These are phyloP conservation scores for Chaetothyriales sp. DNA, from an alignment of 2,329 filamentous ascomycete genomes.

Conservation along the genomic window DNA sequence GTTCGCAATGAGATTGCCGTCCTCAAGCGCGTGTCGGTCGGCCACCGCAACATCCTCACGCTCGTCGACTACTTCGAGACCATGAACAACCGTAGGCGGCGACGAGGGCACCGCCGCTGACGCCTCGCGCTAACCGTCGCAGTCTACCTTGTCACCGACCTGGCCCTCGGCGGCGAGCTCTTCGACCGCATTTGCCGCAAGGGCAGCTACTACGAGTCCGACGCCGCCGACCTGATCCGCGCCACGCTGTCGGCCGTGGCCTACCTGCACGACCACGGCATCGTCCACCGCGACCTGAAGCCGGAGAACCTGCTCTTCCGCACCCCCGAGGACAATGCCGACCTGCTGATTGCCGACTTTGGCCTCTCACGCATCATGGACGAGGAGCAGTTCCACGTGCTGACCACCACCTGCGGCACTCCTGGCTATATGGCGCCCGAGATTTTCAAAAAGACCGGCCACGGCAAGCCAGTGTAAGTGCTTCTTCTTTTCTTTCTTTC, in stretches of 20 bases:
- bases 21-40: constrained; percentile 96
- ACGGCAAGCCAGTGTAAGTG: constrained; percentile 79
- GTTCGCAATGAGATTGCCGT: constrained; percentile 97
- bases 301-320: constrained; percentile 94
- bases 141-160: constrained; percentile 93
- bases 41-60: constrained; percentile 94
- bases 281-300: constrained; percentile 94
- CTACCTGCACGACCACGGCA: constrained; percentile 95
- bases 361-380: constrained; percentile 96
- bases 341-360: constrained; percentile 93
- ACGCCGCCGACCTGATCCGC: constrained; percentile 87
- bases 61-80: constrained; percentile 99
- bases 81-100: constrained; percentile 72
- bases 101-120: background rate
- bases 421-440: constrained; percentile 99
- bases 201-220: constrained; percentile 94
- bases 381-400: constrained; percentile 92
- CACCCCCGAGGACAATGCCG: constrained; percentile 93
- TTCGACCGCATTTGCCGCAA: constrained; percentile 98
- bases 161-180: constrained; percentile 87
- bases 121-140: constrained; percentile 1
- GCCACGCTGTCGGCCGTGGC: constrained; percentile 94
- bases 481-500: no score
- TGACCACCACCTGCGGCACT: constrained; percentile 94
- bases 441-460: constrained; percentile 97